Conservation (phyloP, 2,329 filamentous ascomycete genomes). For the Xylariaceae sp. region DNA sequence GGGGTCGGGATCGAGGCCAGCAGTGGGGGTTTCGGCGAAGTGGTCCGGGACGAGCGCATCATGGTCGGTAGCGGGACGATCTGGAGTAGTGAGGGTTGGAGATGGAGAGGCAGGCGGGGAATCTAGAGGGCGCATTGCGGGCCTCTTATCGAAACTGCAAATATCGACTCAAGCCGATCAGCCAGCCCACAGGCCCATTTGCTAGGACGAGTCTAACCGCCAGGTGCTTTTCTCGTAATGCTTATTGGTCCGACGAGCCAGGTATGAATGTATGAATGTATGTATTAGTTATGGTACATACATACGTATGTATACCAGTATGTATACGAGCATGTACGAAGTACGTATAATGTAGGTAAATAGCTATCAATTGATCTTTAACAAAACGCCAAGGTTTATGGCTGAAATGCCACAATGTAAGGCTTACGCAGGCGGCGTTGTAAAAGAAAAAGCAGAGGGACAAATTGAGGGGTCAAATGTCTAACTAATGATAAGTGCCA, state of each 20-base stretch:
- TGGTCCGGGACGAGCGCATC: constrained; percentile 24
- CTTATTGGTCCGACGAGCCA: not conserved
- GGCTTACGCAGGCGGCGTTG: not conserved
- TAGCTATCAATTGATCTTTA: not conserved
- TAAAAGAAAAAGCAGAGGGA: not conserved
- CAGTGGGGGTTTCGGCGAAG: constrained; percentile 18
- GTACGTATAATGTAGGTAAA: not conserved
- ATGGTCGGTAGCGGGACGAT: constrained; percentile 28
- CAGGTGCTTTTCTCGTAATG: not conserved
- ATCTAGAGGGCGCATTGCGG: constrained; percentile 25
- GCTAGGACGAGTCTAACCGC: not conserved
- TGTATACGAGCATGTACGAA: too few species aligned
- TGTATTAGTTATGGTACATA: not conserved
- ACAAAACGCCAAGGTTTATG: not conserved
- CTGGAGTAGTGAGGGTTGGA: constrained; percentile 24
- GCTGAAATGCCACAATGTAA: not conserved
- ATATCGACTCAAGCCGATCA: not conserved
- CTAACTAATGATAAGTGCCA: not conserved
- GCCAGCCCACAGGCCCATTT: too few species aligned
- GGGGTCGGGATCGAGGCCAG: constrained; percentile 2
- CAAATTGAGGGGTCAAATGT: not conserved
- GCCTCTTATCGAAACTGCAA: not conserved
- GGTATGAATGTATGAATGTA: not conserved
- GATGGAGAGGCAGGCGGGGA: constrained; percentile 28
- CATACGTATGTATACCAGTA: too few species aligned